phyloP scores from a whole-genome alignment of 164 flowering plant species.

The Stephania yunnanensis region DNA sequence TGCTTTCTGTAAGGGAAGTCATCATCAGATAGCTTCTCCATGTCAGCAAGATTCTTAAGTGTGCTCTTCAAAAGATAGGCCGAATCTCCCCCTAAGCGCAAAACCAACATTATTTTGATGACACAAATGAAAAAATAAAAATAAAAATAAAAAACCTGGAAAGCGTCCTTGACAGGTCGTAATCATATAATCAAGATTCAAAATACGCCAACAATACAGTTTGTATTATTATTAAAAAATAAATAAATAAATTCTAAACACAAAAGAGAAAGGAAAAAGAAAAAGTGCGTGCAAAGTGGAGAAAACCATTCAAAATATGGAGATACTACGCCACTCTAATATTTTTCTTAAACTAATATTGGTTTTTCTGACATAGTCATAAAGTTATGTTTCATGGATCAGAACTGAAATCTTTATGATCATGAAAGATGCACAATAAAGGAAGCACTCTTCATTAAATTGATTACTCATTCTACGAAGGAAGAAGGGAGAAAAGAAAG shows the following conservation, averaged over 20 bases:
- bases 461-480: no score
- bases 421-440: no score
- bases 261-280: not conserved
- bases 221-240: not conserved
- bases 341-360: no score
- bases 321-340: no score
- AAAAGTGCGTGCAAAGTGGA: not conserved
- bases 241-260: not conserved
- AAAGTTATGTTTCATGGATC: no score
- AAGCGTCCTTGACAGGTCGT: no score
- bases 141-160: no score
- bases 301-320: not conserved
- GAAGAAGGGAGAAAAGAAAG: no score
- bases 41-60: constrained; percentile 59
- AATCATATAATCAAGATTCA: no score
- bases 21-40: constrained; percentile 77
- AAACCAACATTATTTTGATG: not conserved
- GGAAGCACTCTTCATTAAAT: no score
- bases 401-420: no score
- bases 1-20: constrained; percentile 76
- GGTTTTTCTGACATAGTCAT: no score
- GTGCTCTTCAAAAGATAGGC: constrained; percentile 50
- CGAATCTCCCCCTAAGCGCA: constrained; percentile 48
- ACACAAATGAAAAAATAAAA: not conserved
- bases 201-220: not conserved